Evolutionary conservation across 768 basidiomycete species (phyloP).

Genomic region (Dendrothele bispora): DNA sequence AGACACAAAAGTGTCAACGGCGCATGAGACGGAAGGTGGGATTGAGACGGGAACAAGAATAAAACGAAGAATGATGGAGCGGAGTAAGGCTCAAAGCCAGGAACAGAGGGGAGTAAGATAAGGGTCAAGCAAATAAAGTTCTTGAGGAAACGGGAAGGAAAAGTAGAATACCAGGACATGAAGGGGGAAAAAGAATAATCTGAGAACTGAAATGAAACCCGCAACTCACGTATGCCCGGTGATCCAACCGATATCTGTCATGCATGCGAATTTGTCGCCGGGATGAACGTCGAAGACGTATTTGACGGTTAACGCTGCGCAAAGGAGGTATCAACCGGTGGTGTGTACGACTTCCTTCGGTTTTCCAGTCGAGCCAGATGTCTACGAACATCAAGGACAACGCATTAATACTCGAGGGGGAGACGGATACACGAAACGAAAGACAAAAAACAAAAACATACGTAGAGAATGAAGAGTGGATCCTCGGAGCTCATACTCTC

Average conservation of each 20-base stretch:
- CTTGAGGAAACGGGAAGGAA: too few species aligned
- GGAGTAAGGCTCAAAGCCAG: too few species aligned
- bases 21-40: too few species aligned
- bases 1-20: too few species aligned
- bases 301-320: constrained; percentile 90
- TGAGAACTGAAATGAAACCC: too few species aligned
- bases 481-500: constrained; percentile 92
- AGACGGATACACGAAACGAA: too few species aligned
- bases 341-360: constrained; percentile 97
- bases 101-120: too few species aligned
- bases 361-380: constrained; percentile 92
- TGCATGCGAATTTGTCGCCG: constrained; percentile 95
- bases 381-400: constrained; percentile 46
- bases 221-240: constrained; percentile 80
- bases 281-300: constrained; percentile 97
- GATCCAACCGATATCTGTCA: constrained; percentile 99
- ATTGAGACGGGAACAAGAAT: too few species aligned
- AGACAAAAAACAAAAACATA: constrained; percentile 39
- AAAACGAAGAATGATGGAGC: constrained; percentile 3
- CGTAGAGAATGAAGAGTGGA: constrained; percentile 98
- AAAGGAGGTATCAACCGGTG: constrained; percentile 86
- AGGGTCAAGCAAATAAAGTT: too few species aligned
- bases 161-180: too few species aligned
- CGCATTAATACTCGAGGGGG: constrained; percentile 1
- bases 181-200: too few species aligned